A percentile compares a stretch with the other conserved stretches of the same genome.
These are phyloP conservation scores for Dimocarpus longan DNA, from an alignment of 345 rosid species.

Conservation along the genomic window DNA sequence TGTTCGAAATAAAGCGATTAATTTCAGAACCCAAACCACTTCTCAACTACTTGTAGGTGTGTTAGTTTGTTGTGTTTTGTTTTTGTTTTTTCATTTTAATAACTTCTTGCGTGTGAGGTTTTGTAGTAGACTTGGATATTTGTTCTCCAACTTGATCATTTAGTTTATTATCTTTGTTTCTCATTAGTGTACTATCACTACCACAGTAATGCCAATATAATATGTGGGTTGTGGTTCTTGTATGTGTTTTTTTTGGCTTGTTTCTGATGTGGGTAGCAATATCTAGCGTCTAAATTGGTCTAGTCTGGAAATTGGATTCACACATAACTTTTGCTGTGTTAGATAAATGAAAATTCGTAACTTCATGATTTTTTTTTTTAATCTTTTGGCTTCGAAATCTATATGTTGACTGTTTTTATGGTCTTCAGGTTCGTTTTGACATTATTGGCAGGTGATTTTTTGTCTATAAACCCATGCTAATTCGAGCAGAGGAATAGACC, in stretches of 20 bases:
- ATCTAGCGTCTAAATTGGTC: conserved; percentile 2
- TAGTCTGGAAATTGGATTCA: neutral
- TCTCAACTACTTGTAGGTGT: neutral
- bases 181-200: conserved; percentile 5
- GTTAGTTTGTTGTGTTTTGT: neutral
- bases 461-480: conserved; percentile 19
- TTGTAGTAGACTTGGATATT: conserved; percentile 1
- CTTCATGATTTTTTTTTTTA: conserved; percentile 12
- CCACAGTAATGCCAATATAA: neutral
- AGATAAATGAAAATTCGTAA: neutral
- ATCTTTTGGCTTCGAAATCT: neutral
- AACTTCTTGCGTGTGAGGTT: conserved; percentile 10
- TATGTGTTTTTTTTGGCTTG: neutral
- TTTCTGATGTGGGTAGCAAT: conserved; percentile 3
- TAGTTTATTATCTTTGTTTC: neutral
- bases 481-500: conserved; percentile 22
- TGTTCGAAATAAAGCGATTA: conserved; percentile 11
- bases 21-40: neutral
- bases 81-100: neutral
- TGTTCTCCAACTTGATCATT: neutral
- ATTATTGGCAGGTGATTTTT: conserved; percentile 24
- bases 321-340: neutral
- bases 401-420: conserved; percentile 15
- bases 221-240: neutral
- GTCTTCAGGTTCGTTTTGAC: conserved; percentile 15